These are phyloP conservation scores for Phialocephala sp. DNA, from an alignment of 2,329 filamentous ascomycete species.

Conservation along the genomic window DNA sequence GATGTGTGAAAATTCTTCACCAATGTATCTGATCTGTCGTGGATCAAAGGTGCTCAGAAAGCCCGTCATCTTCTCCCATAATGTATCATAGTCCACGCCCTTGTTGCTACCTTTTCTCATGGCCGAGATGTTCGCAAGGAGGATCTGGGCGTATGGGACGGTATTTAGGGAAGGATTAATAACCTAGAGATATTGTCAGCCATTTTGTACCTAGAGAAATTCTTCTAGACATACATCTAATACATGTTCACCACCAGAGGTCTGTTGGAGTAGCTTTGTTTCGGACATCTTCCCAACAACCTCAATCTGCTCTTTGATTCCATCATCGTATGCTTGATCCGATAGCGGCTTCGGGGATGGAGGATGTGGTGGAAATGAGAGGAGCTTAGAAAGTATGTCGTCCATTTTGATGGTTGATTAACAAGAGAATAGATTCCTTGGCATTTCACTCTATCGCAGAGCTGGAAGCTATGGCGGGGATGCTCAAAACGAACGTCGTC, in stretches of 20 bases:
- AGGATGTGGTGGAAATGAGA: constrained; percentile 48
- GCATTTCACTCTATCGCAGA: neutral
- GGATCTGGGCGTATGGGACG: constrained; percentile 61
- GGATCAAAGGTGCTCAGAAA: constrained; percentile 53
- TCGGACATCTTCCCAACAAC: constrained; percentile 46
- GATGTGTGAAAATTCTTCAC: constrained; percentile 52
- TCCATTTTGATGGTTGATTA: constrained; percentile 36
- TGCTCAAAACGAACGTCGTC: neutral
- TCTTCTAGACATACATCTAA: constrained; percentile 44
- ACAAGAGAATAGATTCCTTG: neutral
- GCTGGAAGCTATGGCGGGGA: constrained; percentile 11
- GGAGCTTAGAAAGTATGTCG: constrained; percentile 45
- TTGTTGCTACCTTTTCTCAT: constrained; percentile 42
- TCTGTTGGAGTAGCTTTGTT: constrained; percentile 42
- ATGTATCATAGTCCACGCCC: constrained; percentile 31
- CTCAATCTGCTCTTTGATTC: constrained; percentile 47
- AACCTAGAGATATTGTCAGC: constrained; percentile 32
- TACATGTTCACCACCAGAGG: constrained; percentile 43
- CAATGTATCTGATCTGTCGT: constrained; percentile 59
- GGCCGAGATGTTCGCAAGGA: constrained; percentile 54
- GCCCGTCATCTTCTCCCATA: constrained; percentile 56
- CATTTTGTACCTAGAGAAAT: neutral
- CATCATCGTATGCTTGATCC: constrained; percentile 51
- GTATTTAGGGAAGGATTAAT: constrained; percentile 61
- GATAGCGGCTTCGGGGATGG: constrained; percentile 42